These are phyloP conservation scores for Hevea brasiliensis DNA, from an alignment of 345 rosid species.

Conservation along the genomic window DNA sequence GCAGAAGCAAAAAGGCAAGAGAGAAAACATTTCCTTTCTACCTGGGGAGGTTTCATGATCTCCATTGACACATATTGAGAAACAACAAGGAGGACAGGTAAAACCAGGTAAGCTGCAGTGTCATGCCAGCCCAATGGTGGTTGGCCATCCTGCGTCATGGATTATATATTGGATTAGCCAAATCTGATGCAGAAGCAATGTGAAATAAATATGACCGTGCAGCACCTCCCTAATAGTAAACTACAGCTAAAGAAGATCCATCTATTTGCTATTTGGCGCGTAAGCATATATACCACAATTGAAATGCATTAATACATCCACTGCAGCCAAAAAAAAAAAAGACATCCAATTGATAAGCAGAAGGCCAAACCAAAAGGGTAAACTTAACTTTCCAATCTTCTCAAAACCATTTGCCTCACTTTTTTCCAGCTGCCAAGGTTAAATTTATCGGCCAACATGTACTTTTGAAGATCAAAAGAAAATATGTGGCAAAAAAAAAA, in stretches of 20 bases:
- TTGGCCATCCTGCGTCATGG: slow-evolving; percentile 78
- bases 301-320: background rate
- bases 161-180: slow-evolving; percentile 21
- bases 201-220: background rate
- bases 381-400: background rate
- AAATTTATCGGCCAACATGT: background rate
- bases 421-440: background rate
- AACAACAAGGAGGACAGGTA: slow-evolving; percentile 85
- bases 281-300: background rate
- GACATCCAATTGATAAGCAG: background rate
- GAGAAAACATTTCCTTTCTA: slow-evolving; percentile 30
- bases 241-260: slow-evolving; percentile 9
- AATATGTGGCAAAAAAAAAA: too few species aligned
- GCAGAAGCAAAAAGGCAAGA: slow-evolving; percentile 7
- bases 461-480: too few species aligned
- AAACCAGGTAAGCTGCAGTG: slow-evolving; percentile 92
- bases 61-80: slow-evolving; percentile 96
- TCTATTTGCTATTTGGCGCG: background rate
- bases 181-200: background rate
- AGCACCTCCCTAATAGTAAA: slow-evolving; percentile 3
- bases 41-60: slow-evolving; percentile 99
- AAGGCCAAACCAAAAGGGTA: background rate
- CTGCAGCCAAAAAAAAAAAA: background rate
- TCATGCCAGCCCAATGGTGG: slow-evolving; percentile 96
- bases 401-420: slow-evolving; percentile 12